phyloP scores from a whole-genome alignment of 345 rosid genomes.

The Eucalyptus cloeziana region DNA sequence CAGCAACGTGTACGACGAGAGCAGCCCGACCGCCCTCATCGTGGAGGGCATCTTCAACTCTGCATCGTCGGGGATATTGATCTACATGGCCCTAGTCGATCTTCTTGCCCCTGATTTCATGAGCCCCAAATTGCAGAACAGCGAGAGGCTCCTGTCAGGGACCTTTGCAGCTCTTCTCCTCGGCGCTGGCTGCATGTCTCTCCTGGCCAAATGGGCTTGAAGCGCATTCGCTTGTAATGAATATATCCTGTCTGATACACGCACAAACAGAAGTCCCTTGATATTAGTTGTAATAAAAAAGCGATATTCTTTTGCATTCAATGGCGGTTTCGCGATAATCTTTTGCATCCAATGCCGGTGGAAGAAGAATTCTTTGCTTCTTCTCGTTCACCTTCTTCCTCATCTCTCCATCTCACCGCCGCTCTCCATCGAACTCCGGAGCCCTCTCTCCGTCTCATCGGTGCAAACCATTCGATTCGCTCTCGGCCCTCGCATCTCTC shows the following conservation, averaged over 20 bases:
- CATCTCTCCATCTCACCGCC: too few relatives aligned
- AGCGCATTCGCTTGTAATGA: neutral
- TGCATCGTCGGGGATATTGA: slow-evolving; percentile 53
- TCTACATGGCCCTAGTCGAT: slow-evolving; percentile 64
- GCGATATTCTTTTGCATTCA: neutral
- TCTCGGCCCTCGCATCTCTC: neutral
- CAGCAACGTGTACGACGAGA: slow-evolving; percentile 26
- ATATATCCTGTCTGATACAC: neutral
- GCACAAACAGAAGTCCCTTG: neutral
- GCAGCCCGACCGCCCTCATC: slow-evolving; percentile 38
- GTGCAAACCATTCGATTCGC: neutral
- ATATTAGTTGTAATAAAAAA: neutral
- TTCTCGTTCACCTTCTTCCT: too few relatives aligned
- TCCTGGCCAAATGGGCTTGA: slow-evolving; percentile 56
- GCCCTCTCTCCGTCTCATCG: too few relatives aligned
- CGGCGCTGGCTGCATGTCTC: slow-evolving; percentile 47
- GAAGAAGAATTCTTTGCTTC: neutral
- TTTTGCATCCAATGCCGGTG: neutral
- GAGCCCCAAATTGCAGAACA: slow-evolving; percentile 30
- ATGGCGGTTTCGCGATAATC: too few relatives aligned
- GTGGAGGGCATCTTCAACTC: slow-evolving; percentile 46
- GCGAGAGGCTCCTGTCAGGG: slow-evolving; percentile 8
- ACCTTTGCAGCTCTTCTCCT: slow-evolving; percentile 13
- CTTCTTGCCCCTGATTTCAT: slow-evolving; percentile 53
- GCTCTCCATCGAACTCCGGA: too few relatives aligned